Evolutionary conservation across 768 basidiomycete species (phyloP), one percentile per base, ranked within the genome.

Genomic region (Tylopilus plumbeoviolaceoides): DNA sequence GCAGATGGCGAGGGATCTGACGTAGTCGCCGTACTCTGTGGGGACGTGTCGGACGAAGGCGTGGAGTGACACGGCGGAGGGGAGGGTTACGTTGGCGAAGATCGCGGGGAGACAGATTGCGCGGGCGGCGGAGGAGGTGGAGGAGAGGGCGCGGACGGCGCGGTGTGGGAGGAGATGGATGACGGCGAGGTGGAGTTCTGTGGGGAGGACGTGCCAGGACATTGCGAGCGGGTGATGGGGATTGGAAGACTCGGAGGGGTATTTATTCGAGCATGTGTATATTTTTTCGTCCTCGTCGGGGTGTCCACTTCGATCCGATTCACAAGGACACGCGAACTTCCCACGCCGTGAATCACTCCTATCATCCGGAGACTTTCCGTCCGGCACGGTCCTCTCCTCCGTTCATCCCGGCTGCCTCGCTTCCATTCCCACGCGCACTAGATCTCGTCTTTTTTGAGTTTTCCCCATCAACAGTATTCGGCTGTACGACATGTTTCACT

Each of bases 151-250:
- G 21, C 73, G 68, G 31, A 80, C 66, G 52, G 80, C 79, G 55
- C 62, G 51, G 20, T 64, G 58, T 43, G 74, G 74, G 59, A 87
- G 77, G 53, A 68, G 63, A 41, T 73, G 77, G 43, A 84, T 68
- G 65, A 89, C 60, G 25, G 78, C 71, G 59, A 84, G 74, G 69
- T 81, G 82, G 66, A 89, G 81, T 58, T 89, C 87, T 0, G 73
- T 72, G 42, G 87, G 87, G 57, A 89, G 82, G 21, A 66, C 46
- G 55, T 74, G 61, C 87, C 87, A 88, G 46, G 69, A 53, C 55
- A 67, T 60, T 47, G 12, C 38, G 20, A 31, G 21, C 9, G 17
- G 7, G 18, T 25, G 21, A 11, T 9, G 35, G 7, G n/a, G 21
- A 14, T 4, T 5, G 20, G 3, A 30, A 28, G 38, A 23, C 23